phyloP scores from a whole-genome alignment of 371 early-diverging fungal species.

The Mortierella sp. region DNA sequence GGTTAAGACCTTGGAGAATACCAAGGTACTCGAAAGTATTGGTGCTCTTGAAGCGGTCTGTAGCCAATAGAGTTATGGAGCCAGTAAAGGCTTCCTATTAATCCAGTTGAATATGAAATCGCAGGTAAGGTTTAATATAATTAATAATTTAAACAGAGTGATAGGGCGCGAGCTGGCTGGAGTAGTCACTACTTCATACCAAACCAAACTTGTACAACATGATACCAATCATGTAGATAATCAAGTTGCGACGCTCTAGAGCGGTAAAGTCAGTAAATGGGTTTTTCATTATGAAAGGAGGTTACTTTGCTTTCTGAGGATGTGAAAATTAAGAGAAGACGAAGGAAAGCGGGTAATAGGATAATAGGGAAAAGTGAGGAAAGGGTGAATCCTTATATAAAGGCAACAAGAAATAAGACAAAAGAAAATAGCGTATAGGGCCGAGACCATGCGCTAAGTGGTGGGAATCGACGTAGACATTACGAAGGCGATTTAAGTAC shows the following conservation, averaged over 20 bases:
- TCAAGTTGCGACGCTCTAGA: conserved; percentile 56
- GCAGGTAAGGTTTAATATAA: not conserved
- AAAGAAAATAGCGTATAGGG: not conserved
- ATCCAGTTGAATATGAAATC: not conserved
- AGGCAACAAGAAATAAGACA: not conserved
- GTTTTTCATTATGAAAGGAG: conserved; percentile 28
- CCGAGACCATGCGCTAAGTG: too few relatives aligned
- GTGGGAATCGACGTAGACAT: not conserved
- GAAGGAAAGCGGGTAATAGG: not conserved
- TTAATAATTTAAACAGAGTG: not conserved
- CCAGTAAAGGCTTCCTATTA: conserved; percentile 47
- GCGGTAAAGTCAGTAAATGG: conserved; percentile 48
- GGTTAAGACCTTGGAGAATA: conserved; percentile 53
- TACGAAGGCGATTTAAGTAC: too few relatives aligned
- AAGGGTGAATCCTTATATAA: not conserved
- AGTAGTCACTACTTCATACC: too few relatives aligned
- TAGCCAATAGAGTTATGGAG: conserved; percentile 34
- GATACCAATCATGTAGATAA: conserved; percentile 62
- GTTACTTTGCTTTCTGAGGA: not conserved
- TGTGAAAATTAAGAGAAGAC: not conserved
- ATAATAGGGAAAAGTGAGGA: not conserved
- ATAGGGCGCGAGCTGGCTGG: too few relatives aligned
- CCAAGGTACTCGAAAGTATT: conserved; percentile 19
- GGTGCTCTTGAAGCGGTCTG: conserved; percentile 39
- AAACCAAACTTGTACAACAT: conserved; percentile 65